Evolutionary conservation across 2,329 filamentous ascomycete genomes (phyloP).

Genomic region (Talaromyces rugulosus): DNA sequence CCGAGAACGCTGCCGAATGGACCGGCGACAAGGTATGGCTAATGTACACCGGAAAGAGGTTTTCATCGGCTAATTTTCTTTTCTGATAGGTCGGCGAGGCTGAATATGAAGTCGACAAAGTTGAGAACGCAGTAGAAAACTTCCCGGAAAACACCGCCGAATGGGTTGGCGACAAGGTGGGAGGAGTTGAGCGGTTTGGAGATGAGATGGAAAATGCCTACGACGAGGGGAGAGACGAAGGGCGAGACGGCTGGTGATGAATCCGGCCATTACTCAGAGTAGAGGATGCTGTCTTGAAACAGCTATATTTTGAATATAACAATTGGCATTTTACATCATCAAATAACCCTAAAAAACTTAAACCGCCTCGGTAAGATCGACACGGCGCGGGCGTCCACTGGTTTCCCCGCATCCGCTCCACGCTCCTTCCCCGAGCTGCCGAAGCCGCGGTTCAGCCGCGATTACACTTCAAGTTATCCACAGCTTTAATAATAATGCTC

Average conservation of each 20-base stretch:
- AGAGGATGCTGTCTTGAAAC: not conserved
- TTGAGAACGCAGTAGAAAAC: slow-evolving; percentile 31
- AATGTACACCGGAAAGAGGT: not conserved
- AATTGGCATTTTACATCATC: not conserved
- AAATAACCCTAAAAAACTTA: no score
- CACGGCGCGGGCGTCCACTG: not conserved
- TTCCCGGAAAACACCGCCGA: slow-evolving; percentile 33
- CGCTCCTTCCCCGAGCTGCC: not conserved
- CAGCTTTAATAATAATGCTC: not conserved
- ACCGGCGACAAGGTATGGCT: slow-evolving; percentile 34
- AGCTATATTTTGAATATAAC: slow-evolving; percentile 9
- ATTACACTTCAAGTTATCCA: not conserved
- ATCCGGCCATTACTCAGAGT: not conserved
- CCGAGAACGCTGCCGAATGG: slow-evolving; percentile 42
- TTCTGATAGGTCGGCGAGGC: slow-evolving; percentile 32
- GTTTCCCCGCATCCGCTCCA: slow-evolving; percentile 3
- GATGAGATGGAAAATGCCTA: slow-evolving; percentile 42
- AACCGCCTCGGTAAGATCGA: not conserved
- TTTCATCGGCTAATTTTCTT: not conserved
- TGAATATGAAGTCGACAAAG: slow-evolving; percentile 29
- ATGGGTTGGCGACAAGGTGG: slow-evolving; percentile 39
- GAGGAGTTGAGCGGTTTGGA: slow-evolving; percentile 40
- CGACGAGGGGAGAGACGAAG: slow-evolving; percentile 36
- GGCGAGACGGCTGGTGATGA: slow-evolving; percentile 19
- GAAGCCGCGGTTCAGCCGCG: not conserved